Percentiles rank a stretch among this genome's conserved stretches.
phyloP scores from a whole-genome alignment of 2,329 filamentous ascomycete genomes.

The Apiospora saccharicola region DNA sequence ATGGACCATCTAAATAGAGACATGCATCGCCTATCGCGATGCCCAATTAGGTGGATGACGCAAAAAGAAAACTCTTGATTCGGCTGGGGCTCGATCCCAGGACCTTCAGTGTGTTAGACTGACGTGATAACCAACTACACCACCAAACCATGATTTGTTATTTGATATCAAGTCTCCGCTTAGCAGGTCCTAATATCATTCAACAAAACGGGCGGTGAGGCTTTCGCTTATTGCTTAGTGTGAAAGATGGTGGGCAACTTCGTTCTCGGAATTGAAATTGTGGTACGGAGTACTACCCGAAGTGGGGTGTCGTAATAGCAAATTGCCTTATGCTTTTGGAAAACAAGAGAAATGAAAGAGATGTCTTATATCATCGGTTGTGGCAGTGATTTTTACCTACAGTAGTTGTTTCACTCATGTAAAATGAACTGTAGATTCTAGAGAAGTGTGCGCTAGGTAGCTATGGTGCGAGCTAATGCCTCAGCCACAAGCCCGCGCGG shows the following conservation, averaged over 20 bases:
- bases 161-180: neutral
- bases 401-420: no score
- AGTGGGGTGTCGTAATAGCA: no score
- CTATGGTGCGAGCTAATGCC: neutral
- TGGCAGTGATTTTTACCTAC: no score
- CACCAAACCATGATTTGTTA: slow-evolving; percentile 29
- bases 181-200: neutral
- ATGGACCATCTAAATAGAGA: neutral
- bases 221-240: neutral
- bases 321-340: neutral
- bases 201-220: no score
- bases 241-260: neutral
- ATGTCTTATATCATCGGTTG: no score
- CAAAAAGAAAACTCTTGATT: neutral
- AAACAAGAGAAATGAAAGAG: no score
- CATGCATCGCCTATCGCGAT: neutral
- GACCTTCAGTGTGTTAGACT: slow-evolving; percentile 54
- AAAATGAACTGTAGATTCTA: no score
- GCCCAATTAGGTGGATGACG: no score
- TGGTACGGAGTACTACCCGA: neutral
- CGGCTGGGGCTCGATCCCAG: slow-evolving; percentile 42
- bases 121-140: slow-evolving; percentile 57
- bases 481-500: neutral
- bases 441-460: no score
- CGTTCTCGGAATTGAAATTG: neutral